Conservation (phyloP, 2,329 filamentous ascomycete genomes). For the Scedosporium dehoogii region DNA sequence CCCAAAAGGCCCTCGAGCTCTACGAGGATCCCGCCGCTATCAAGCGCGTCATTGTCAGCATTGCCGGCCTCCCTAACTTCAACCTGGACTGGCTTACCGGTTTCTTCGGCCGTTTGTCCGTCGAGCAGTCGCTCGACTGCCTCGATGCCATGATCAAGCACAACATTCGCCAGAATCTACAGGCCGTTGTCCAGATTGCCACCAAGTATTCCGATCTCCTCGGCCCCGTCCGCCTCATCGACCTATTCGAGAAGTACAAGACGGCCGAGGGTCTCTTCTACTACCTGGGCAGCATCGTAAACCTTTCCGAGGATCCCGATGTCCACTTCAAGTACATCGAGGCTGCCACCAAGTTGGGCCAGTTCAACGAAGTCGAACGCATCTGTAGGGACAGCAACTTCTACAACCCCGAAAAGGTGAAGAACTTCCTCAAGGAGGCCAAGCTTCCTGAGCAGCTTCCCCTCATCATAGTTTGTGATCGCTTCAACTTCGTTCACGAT, state of each 20-base stretch:
- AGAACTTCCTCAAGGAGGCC: constrained; percentile 98
- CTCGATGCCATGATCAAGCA: constrained; percentile 91
- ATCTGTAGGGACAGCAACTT: constrained; percentile 89
- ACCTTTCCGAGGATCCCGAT: constrained; percentile 87
- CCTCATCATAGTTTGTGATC: constrained; percentile 95
- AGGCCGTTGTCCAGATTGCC: constrained; percentile 87
- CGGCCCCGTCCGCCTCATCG: constrained; percentile 77
- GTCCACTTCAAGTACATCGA: constrained; percentile 99
- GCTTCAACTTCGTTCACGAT: constrained; percentile 98
- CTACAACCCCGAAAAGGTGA: constrained; percentile 90
- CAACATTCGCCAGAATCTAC: constrained; percentile 95
- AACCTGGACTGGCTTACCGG: constrained; percentile 83
- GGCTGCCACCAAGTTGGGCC: constrained; percentile 84
- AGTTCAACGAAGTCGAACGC: constrained; percentile 92
- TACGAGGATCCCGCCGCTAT: constrained; percentile 84
- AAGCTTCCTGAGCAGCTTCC: constrained; percentile 86
- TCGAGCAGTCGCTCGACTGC: constrained; percentile 90
- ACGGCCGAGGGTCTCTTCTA: constrained; percentile 96
- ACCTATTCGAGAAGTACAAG: constrained; percentile 94
- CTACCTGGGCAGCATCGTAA: constrained; percentile 96
- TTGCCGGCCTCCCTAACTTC: constrained; percentile 72
- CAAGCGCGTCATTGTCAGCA: constrained; percentile 82
- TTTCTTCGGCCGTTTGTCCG: constrained; percentile 90
- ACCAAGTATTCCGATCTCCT: constrained; percentile 97
- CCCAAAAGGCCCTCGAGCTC: constrained; percentile 82